Percentiles rank a stretch among this genome's conserved stretches.
Evolutionary conservation across 179 eudicot genomes (phyloP).

Genomic region (Monotropa hypopitys): DNA sequence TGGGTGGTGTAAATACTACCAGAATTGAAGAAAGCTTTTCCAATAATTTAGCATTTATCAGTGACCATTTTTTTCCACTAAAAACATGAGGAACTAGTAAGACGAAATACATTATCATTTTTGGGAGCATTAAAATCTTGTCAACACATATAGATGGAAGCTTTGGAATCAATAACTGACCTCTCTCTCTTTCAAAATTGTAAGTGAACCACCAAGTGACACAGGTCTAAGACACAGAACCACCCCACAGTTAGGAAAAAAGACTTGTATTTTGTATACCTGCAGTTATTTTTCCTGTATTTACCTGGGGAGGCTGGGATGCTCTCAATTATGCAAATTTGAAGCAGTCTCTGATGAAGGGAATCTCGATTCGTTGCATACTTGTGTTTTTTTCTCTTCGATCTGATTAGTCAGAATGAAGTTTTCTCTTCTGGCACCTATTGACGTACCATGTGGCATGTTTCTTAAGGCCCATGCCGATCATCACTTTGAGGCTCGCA

Average conservation of each 20-base stretch:
- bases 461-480: slow-evolving; percentile 72
- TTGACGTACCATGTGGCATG: slow-evolving; percentile 77
- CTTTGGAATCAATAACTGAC: not conserved
- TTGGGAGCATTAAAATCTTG: not conserved
- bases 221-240: not conserved
- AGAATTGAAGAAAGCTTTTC: not conserved
- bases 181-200: slow-evolving; percentile 7
- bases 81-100: not conserved
- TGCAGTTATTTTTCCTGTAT: not conserved
- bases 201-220: not conserved
- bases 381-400: not conserved
- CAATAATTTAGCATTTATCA: too few species aligned
- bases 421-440: slow-evolving; percentile 65
- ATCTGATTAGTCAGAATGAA: slow-evolving; percentile 48
- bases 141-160: not conserved
- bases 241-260: not conserved
- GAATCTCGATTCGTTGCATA: not conserved
- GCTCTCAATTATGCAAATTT: not conserved
- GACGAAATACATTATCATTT: not conserved
- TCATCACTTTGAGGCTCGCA: slow-evolving; percentile 62
- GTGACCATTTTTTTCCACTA: too few species aligned
- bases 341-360: not conserved
- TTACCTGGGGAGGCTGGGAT: not conserved
- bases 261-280: not conserved
- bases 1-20: too few species aligned